Percentiles rank a stretch among this genome's conserved stretches.
Evolutionary conservation across 495 filamentous ascomycete species (phyloP).

Genomic region (Elaphomyces granulatus): DNA sequence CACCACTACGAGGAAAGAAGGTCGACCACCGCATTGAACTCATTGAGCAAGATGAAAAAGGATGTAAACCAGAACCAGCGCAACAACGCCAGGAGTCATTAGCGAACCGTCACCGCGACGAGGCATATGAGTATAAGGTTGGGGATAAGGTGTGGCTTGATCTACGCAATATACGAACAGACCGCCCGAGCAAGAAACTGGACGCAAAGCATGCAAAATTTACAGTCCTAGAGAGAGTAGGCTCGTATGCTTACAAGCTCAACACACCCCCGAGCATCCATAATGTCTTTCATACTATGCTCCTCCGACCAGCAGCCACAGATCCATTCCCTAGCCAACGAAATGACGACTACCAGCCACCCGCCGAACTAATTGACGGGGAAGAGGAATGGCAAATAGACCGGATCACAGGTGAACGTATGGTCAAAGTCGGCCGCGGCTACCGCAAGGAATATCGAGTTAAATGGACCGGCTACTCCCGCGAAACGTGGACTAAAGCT

Average conservation of each 20-base stretch:
- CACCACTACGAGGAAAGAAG: neutral
- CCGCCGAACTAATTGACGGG: neutral
- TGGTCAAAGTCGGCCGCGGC: neutral
- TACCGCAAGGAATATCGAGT: neutral
- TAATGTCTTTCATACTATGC: slow-evolving; percentile 6
- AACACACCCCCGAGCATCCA: slow-evolving; percentile 5
- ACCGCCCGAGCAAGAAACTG: slow-evolving; percentile 6
- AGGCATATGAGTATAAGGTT: neutral
- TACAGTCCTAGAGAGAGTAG: slow-evolving; percentile 4
- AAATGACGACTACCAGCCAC: slow-evolving; percentile 1
- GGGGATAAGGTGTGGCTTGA: slow-evolving; percentile 10
- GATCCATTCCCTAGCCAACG: slow-evolving; percentile 6
- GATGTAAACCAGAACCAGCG: neutral
- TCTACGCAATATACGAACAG: slow-evolving; percentile 5
- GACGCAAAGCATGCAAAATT: slow-evolving; percentile 8
- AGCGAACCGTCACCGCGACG: slow-evolving; percentile 1
- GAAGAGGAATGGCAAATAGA: slow-evolving; percentile 1
- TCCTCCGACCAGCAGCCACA: slow-evolving; percentile 5
- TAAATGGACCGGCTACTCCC: slow-evolving; percentile 2
- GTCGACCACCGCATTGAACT: slow-evolving; percentile 2
- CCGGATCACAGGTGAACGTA: slow-evolving; percentile 2
- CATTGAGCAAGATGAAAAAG: neutral
- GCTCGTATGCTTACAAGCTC: slow-evolving; percentile 4
- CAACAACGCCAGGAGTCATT: neutral
- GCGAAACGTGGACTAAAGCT: neutral